phyloP scores from a whole-genome alignment of 352 stramenopile genomes.

The Aphanomyces astaci region DNA sequence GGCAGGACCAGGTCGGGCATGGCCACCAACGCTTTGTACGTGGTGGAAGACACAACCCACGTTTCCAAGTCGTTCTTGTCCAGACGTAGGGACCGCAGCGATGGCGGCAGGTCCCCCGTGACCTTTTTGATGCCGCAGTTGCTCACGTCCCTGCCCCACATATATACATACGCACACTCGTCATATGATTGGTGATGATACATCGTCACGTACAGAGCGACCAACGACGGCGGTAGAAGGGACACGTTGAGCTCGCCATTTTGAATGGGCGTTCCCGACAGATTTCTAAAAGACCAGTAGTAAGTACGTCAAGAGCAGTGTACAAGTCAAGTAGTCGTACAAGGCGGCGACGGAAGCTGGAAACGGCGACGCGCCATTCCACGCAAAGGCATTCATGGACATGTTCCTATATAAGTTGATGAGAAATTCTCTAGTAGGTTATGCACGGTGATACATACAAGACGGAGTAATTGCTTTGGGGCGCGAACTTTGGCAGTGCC shows the following conservation, averaged over 20 bases:
- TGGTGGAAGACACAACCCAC: not conserved
- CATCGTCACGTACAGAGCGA: not conserved
- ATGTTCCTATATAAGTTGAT: not conserved
- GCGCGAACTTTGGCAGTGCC: not conserved
- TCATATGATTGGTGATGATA: not conserved
- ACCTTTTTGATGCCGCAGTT: constrained; percentile 7
- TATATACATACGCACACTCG: no score
- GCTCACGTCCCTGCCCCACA: not conserved
- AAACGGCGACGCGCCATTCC: not conserved
- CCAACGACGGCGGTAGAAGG: not conserved
- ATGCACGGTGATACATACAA: not conserved
- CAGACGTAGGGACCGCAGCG: not conserved
- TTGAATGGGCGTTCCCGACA: constrained; percentile 6
- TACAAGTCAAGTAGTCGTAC: not conserved
- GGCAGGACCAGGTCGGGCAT: not conserved
- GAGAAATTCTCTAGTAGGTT: not conserved
- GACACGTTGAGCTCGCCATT: constrained; percentile 7
- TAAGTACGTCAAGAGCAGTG: not conserved
- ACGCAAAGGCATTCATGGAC: not conserved
- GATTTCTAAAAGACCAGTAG: not conserved
- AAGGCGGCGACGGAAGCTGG: not conserved
- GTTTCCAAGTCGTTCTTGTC: not conserved
- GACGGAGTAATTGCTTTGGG: not conserved
- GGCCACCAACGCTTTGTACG: not conserved
- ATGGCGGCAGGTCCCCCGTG: constrained; percentile 2